These are phyloP conservation scores for Cyclotella distinguenda DNA, from an alignment of 108 stramenopile species.

Conservation along the genomic window DNA sequence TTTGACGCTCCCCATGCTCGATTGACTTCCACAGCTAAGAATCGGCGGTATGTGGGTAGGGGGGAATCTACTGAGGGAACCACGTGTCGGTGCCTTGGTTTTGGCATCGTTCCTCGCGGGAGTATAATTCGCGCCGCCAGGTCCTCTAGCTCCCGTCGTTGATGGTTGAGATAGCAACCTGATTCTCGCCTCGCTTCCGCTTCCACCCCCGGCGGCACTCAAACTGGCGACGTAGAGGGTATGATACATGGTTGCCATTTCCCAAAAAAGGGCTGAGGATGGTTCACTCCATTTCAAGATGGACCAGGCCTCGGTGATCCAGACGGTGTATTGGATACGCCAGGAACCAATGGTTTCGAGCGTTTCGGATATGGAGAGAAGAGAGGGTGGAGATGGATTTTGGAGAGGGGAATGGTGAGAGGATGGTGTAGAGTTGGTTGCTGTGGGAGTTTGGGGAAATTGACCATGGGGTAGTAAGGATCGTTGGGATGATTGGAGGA, in stretches of 20 bases:
- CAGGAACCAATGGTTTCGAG: slow-evolving; percentile 35
- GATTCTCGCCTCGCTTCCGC: slow-evolving; percentile 19
- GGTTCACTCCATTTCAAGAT: slow-evolving; percentile 88
- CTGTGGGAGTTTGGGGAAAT: slow-evolving; percentile 7
- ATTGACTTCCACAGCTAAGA: slow-evolving; percentile 77
- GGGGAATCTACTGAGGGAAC: too few relatives aligned
- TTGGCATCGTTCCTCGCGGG: not conserved
- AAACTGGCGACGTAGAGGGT: slow-evolving; percentile 71
- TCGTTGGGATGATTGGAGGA: slow-evolving; percentile 14
- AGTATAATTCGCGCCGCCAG: slow-evolving; percentile 1
- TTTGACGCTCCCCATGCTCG: slow-evolving; percentile 76
- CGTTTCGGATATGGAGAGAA: slow-evolving; percentile 39
- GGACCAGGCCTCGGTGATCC: slow-evolving; percentile 93
- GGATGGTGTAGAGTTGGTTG: not conserved
- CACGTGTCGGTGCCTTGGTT: too few relatives aligned
- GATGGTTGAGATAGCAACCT: slow-evolving; percentile 9
- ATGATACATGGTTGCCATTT: slow-evolving; percentile 95
- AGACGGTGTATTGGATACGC: slow-evolving; percentile 81
- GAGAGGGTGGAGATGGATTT: not conserved
- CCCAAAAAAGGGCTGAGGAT: slow-evolving; percentile 91
- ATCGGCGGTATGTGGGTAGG: slow-evolving; percentile 72
- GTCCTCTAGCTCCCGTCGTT: slow-evolving; percentile 9
- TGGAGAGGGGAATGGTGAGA: not conserved
- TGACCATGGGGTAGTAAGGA: slow-evolving; percentile 4
- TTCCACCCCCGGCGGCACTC: slow-evolving; percentile 47